Evolutionary conservation across 495 filamentous ascomycete species (phyloP), one percentile per base, ranked within the genome.

Genomic region (Opeltia flavorubescens): DNA sequence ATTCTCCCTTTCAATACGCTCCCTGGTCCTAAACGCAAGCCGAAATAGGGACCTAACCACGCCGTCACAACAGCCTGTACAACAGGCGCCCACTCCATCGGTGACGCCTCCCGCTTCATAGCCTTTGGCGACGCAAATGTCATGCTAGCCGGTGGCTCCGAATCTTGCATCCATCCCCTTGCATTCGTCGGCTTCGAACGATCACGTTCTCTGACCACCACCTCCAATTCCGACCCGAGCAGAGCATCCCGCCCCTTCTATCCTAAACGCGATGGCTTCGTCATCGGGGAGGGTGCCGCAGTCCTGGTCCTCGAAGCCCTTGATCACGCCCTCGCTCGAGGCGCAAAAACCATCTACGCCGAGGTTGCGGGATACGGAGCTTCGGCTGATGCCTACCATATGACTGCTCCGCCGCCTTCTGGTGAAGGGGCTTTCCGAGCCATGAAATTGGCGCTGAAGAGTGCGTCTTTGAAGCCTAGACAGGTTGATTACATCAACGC

Each of bases 161-260:
- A 98, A 64, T 88, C 89, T 2, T 98, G 91, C 61, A 94, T 98
- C 49, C 88, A 98, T 56, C 91, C 91, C 11, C 70, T 98, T 20
- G 84, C 89, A 17, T 80, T 98, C 47, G 82, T 86, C 4, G 91
- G 91, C 17, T 98, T 98, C 61, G 80, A 86, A 15, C 73, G 89
- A 26, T 87, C 87, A 2, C 75, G 87, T 43, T 94, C 86, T 41
- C 70, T 98, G 20, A 81, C 85, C 2, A 93, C 84, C 0, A 71
- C 67, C 1, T 91, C 74, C 65, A 95, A 96, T 57, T 65, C 84
- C 45, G 62, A 67, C n/a, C 88, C 91, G 1, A 45, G 68, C 5
- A 70, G 73, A 24, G 76, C 87, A 34, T 94, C 86, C 6, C 71
- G 91, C 18, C 91, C 91, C 1, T 98, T 95, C 56, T 89, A 98